A percentile compares a stretch with the other conserved stretches of the same genome.
phyloP scores from a whole-genome alignment of 352 stramenopile species.

The Globisporangium cystogenes region DNA sequence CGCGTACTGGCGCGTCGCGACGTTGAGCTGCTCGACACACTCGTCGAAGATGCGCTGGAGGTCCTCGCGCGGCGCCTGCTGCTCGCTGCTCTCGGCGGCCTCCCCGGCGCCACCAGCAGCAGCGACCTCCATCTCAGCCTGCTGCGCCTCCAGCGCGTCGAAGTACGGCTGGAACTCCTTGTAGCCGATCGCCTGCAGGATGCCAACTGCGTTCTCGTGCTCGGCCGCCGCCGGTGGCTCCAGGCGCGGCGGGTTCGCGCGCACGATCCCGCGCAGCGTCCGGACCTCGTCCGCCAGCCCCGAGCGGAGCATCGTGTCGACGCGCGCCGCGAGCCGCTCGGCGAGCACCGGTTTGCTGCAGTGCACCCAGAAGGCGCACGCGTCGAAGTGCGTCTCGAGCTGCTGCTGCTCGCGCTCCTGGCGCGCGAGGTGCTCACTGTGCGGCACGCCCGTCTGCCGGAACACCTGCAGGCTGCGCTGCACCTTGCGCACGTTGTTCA shows the following conservation, averaged over 20 bases:
- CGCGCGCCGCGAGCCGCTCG: slow-evolving; percentile 56
- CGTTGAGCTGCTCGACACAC: slow-evolving; percentile 76
- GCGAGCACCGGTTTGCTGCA: slow-evolving; percentile 60
- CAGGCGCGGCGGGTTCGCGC: slow-evolving; percentile 38
- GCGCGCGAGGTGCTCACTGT: slow-evolving; percentile 63
- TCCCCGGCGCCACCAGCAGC: background rate
- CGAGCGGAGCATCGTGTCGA: slow-evolving; percentile 74
- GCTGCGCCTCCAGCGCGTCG: slow-evolving; percentile 37
- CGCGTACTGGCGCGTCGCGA: slow-evolving; percentile 81
- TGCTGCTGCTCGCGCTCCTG: slow-evolving; percentile 43
- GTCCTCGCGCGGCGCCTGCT: slow-evolving; percentile 8
- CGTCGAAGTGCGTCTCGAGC: slow-evolving; percentile 67
- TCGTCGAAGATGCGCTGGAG: slow-evolving; percentile 39
- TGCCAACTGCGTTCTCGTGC: slow-evolving; percentile 50
- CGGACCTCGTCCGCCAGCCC: slow-evolving; percentile 82
- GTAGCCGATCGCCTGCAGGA: slow-evolving; percentile 88
- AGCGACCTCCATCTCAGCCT: background rate
- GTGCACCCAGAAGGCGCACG: slow-evolving; percentile 81
- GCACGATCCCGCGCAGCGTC: slow-evolving; percentile 35
- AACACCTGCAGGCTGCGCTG: slow-evolving; percentile 83
- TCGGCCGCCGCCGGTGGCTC: background rate
- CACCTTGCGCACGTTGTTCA: slow-evolving; percentile 86
- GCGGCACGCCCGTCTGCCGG: slow-evolving; percentile 64
- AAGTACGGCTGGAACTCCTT: slow-evolving; percentile 89
- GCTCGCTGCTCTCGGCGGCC: background rate